Conservation (phyloP, 2,329 filamentous ascomycete species). For the Claviceps sorghi region DNA sequence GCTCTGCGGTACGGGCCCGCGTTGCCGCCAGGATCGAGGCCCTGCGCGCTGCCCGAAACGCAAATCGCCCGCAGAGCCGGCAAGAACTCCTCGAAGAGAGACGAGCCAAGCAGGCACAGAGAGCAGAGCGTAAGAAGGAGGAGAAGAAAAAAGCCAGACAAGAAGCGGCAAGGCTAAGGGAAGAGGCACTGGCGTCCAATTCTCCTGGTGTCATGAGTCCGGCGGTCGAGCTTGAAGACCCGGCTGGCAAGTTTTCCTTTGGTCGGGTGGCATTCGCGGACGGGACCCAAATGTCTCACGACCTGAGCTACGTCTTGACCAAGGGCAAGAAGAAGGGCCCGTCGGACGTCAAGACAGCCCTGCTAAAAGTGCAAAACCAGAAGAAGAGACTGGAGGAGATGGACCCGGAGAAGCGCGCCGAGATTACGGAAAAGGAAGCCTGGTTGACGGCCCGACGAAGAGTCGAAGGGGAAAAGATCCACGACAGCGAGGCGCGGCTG, state of each 20-base stretch:
- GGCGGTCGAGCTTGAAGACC: constrained; percentile 33
- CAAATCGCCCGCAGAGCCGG: constrained; percentile 68
- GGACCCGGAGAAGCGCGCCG: constrained; percentile 65
- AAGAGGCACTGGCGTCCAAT: constrained; percentile 48
- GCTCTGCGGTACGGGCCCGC: constrained; percentile 60
- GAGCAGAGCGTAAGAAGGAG: constrained; percentile 81
- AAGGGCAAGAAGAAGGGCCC: constrained; percentile 60
- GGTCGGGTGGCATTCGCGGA: constrained; percentile 84
- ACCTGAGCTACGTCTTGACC: constrained; percentile 44
- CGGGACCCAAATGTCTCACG: constrained; percentile 63
- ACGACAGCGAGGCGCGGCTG: constrained; percentile 70
- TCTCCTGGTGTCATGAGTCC: constrained; percentile 47
- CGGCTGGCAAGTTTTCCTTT: constrained; percentile 65
- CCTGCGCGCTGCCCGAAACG: constrained; percentile 73
- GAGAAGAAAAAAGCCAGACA: constrained; percentile 61
- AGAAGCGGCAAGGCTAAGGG: constrained; percentile 57
- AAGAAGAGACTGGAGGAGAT: constrained; percentile 63
- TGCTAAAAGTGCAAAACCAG: constrained; percentile 77
- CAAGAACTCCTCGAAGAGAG: constrained; percentile 86
- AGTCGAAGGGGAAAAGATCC: constrained; percentile 77
- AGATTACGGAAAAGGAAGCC: constrained; percentile 82
- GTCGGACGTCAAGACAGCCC: constrained; percentile 69
- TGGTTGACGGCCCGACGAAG: constrained; percentile 87
- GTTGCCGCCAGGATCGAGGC: constrained; percentile 73
- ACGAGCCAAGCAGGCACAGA: constrained; percentile 71